phyloP scores from a whole-genome alignment of 2,329 filamentous ascomycete species.

The Botryotinia narcissicola region DNA sequence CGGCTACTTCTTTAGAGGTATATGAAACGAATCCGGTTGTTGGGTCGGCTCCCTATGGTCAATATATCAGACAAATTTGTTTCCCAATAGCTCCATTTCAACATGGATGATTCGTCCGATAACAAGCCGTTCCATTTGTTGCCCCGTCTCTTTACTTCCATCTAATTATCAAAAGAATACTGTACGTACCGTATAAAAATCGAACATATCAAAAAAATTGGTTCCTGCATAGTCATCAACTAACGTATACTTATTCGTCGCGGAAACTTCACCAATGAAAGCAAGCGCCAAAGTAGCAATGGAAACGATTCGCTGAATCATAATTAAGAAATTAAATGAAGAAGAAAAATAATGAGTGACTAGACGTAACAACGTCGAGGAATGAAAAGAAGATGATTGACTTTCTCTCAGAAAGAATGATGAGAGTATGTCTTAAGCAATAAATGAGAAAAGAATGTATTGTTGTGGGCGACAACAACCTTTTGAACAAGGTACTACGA shows the following conservation, averaged over 20 bases:
- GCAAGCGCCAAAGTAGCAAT: slow-evolving; percentile 15
- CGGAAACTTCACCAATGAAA: slow-evolving; percentile 23
- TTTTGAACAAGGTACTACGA: slow-evolving; percentile 16
- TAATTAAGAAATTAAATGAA: slow-evolving; percentile 25
- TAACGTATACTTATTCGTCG: slow-evolving; percentile 20
- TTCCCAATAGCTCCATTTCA: not conserved
- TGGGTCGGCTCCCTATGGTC: slow-evolving; percentile 48
- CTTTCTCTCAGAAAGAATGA: slow-evolving; percentile 22
- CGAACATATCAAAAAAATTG: slow-evolving; percentile 48
- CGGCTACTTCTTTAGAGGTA: slow-evolving; percentile 50
- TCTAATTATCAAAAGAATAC: not conserved
- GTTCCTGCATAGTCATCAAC: slow-evolving; percentile 42
- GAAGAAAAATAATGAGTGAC: slow-evolving; percentile 28
- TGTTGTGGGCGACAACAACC: slow-evolving; percentile 16
- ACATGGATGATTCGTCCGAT: not conserved
- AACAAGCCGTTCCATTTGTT: not conserved
- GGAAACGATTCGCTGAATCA: slow-evolving; percentile 20
- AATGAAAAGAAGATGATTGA: slow-evolving; percentile 9
- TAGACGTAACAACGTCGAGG: slow-evolving; percentile 30
- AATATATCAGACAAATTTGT: slow-evolving; percentile 4
- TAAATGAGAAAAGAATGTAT: not conserved
- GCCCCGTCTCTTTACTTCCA: not conserved
- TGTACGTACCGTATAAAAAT: slow-evolving; percentile 48
- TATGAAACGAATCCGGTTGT: slow-evolving; percentile 67
- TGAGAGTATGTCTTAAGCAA: slow-evolving; percentile 16